Evolutionary conservation across 495 filamentous ascomycete genomes (phyloP).

Genomic region (Penicillium steckii): DNA sequence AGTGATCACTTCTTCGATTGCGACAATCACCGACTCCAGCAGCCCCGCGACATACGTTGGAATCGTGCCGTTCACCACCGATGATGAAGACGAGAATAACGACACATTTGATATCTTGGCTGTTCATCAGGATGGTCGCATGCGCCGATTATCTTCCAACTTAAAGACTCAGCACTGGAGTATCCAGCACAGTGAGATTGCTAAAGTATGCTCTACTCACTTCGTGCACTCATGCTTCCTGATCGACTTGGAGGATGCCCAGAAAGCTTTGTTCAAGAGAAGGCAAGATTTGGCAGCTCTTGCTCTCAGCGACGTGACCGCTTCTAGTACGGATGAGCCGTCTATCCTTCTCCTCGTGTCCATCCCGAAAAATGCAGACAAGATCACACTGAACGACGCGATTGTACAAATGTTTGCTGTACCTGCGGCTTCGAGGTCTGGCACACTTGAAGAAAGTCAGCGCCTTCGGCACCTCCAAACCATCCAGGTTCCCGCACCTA

Average conservation of each 20-base stretch:
- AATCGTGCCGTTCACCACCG: slow-evolving; percentile 29
- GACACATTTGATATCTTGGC: slow-evolving; percentile 43
- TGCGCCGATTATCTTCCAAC: slow-evolving; percentile 41
- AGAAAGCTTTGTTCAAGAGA: slow-evolving; percentile 42
- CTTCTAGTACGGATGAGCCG: slow-evolving; percentile 29
- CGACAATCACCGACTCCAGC: slow-evolving; percentile 39
- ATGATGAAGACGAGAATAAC: slow-evolving; percentile 21
- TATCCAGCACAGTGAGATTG: slow-evolving; percentile 39
- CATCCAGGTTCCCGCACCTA: slow-evolving; percentile 32
- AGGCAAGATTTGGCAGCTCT: slow-evolving; percentile 42
- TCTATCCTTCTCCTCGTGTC: slow-evolving; percentile 44
- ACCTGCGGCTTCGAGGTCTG: slow-evolving; percentile 21
- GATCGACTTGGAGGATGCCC: slow-evolving; percentile 46
- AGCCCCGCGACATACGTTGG: slow-evolving; percentile 45
- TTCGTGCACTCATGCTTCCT: slow-evolving; percentile 40
- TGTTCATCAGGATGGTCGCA: slow-evolving; percentile 45
- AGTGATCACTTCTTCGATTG: slow-evolving; percentile 39
- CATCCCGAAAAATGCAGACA: slow-evolving; percentile 29
- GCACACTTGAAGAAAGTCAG: slow-evolving; percentile 32
- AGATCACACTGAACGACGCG: slow-evolving; percentile 34
- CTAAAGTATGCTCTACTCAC: slow-evolving; percentile 30
- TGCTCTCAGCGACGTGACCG: slow-evolving; percentile 32
- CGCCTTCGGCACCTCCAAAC: slow-evolving; percentile 41
- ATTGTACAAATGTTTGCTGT: slow-evolving; percentile 46
- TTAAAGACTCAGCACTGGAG: slow-evolving; percentile 43